Evolutionary conservation across 2,329 filamentous ascomycete genomes (phyloP), one percentile per base, ranked within the genome.

Genomic region (Amphichorda felina): DNA sequence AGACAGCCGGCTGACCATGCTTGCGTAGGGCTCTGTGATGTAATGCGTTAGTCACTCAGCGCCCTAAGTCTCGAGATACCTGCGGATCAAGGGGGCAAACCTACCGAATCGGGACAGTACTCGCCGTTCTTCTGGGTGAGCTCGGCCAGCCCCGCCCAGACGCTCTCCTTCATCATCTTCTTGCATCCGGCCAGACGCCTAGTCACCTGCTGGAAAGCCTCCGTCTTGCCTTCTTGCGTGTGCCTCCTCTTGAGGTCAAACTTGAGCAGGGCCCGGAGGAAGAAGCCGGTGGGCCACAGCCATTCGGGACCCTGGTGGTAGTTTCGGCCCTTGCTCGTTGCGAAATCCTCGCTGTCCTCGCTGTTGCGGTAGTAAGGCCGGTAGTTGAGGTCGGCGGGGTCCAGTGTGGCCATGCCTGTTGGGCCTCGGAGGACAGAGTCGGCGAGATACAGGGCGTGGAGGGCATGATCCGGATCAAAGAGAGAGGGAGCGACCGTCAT

Each of bases 281-380:
- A 98, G 66, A 87, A 98, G 4, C 91, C 91, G 1, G 86, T 89
- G 1, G 89, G 93, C 91, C 91, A 98, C 17, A 95, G 64, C 91
- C 91, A 98, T 57, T 98, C 91, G 0, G 91, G 93, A 4, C 91
- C 91, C 57, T 96, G 89, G 57, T 98, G 91, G 61, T 98, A 98
- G 60, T 96, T 98, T 38, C 91, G 73, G 34, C 91, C 91, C 60
- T 96, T 96, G 47, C 82, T 78, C 0, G 89, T 96, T 9, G 84
- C 75, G 51, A 95, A 96, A 56, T 96, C 84, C 10, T 75, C 76
- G 40, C 81, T 89, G 59, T 98, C 91, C 50, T 96, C 89, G 45
- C 81, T 83, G 63, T 98, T 98, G 66, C 81, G 78, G 63, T 98
- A 98, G 64, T 91, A 85, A 0, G 88, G 88, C 3, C 84, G 77